Conservation (phyloP, 2,329 filamentous ascomycete species). For the Trichoderma arundinaceum region DNA sequence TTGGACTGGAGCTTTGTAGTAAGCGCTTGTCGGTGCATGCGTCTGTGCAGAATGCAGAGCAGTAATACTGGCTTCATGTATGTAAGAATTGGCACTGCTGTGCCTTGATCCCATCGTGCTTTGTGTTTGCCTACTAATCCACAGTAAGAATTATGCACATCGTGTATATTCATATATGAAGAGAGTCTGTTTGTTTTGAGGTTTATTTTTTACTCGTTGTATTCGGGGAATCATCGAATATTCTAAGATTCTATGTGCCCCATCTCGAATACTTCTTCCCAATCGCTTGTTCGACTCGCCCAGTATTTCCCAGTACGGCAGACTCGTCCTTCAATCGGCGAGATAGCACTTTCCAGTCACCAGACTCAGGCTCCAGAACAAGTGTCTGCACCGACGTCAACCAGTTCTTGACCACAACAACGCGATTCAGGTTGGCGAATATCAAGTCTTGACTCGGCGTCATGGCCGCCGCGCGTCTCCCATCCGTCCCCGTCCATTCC, state of each 20-base stretch:
- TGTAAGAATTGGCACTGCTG: not conserved
- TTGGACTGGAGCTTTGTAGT: not conserved
- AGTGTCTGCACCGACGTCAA: constrained; percentile 7
- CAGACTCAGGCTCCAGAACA: not conserved
- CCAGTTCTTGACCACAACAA: constrained; percentile 24
- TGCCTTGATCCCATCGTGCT: too few relatives aligned
- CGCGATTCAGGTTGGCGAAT: constrained; percentile 1
- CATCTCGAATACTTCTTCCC: too few relatives aligned
- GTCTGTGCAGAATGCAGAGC: not conserved
- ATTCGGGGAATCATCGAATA: too few relatives aligned
- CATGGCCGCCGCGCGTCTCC: not conserved
- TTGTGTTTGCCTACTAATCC: not conserved
- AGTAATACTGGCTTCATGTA: not conserved
- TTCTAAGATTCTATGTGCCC: too few relatives aligned
- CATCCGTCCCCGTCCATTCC: constrained; percentile 12
- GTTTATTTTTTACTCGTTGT: too few relatives aligned
- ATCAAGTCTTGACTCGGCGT: constrained; percentile 1
- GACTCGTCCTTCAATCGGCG: not conserved
- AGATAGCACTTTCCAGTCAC: constrained; percentile 13
- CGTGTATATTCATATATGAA: too few relatives aligned
- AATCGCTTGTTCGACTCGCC: too few relatives aligned
- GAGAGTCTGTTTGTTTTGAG: too few relatives aligned
- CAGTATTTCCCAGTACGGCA: too few relatives aligned
- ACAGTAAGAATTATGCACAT: too few relatives aligned
- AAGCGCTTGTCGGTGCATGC: constrained; percentile 24